Evolutionary conservation across 768 basidiomycete species (phyloP).

Genomic region (Boletus eberwhitei): DNA sequence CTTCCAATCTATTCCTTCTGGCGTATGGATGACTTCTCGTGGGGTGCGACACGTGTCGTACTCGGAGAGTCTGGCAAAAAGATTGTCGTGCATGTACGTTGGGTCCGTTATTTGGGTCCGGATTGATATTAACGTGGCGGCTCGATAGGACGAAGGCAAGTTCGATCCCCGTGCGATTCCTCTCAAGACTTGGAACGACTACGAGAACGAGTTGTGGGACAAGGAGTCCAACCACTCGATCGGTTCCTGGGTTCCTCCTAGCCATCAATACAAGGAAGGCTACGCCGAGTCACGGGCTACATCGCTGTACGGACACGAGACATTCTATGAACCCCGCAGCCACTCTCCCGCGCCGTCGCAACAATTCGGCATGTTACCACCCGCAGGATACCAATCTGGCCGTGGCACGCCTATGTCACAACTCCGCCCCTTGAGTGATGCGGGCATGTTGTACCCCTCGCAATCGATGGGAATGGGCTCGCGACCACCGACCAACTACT

Average conservation of each 20-base stretch:
- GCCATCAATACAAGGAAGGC: slow-evolving; percentile 65
- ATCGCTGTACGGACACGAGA: slow-evolving; percentile 85
- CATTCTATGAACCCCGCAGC: slow-evolving; percentile 72
- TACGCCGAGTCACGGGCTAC: slow-evolving; percentile 76
- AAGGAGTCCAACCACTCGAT: slow-evolving; percentile 96
- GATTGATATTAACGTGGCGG: slow-evolving; percentile 5
- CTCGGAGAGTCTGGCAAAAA: slow-evolving; percentile 95
- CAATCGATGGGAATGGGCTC: slow-evolving; percentile 64
- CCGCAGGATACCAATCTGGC: slow-evolving; percentile 74
- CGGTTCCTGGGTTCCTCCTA: slow-evolving; percentile 86
- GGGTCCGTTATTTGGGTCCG: not conserved
- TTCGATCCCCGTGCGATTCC: slow-evolving; percentile 94
- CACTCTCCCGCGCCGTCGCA: slow-evolving; percentile 72
- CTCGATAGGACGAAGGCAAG: slow-evolving; percentile 86
- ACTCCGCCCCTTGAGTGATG: slow-evolving; percentile 33
- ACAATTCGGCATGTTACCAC: slow-evolving; percentile 52
- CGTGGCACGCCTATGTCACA: slow-evolving; percentile 66
- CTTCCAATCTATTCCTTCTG: slow-evolving; percentile 95
- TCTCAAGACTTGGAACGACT: slow-evolving; percentile 95
- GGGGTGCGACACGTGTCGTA: slow-evolving; percentile 91
- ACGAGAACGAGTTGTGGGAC: slow-evolving; percentile 97
- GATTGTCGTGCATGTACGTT: slow-evolving; percentile 84
- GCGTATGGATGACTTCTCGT: slow-evolving; percentile 97
- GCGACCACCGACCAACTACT: slow-evolving; percentile 71
- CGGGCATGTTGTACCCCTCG: slow-evolving; percentile 49